Evolutionary conservation across 768 basidiomycete species (phyloP), one percentile per base, ranked within the genome.

Genomic region (Termitomyces sp.): DNA sequence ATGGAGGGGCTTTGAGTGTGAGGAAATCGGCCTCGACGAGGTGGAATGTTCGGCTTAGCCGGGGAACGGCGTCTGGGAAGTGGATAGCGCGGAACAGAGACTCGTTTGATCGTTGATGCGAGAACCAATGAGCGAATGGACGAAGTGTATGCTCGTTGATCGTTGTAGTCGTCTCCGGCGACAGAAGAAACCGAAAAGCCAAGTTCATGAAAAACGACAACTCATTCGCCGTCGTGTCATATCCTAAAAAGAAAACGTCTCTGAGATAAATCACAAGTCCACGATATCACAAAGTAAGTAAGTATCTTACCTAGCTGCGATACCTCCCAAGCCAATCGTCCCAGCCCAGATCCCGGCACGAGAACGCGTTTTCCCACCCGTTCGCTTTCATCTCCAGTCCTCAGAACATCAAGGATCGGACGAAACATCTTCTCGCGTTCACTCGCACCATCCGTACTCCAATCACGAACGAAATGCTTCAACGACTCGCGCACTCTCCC

Each of bases 391-490:
- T 69, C 63, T 2, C 78, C 70, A 18, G 48, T 56, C 30, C 64
- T 56, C 15, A 89, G 70, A 1, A 80, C 72, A 1, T 79, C 71
- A 18, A 89, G 68, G 39, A 89, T 83, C 0, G 86, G 86, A 24
- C 69, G 63, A 61, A 87, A 85, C 27, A 84, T 84, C 47, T 66
- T 71, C 4, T 72, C 72, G n/a, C 88, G 78, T 68, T 90, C 87
- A 6, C 39, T 42, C 2, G 67, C 64, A 1, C 87, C 87, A 59
- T 85, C 8, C 8, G 41, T 42, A 1, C 85, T 86, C 88, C 87
- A 89, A 65, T 90, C 87, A 6, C 87, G 76, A 24, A 88, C 76
- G 59, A 86, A 85, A 66, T 89, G 88, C 69, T 86, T 87, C 60
- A 90, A 66, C 2, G 83, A 68, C 68, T 88, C 85, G 12, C 81